These are phyloP conservation scores for Oryza officinalis DNA, from an alignment of 176 grass and related monocot genomes.

Conservation along the genomic window DNA sequence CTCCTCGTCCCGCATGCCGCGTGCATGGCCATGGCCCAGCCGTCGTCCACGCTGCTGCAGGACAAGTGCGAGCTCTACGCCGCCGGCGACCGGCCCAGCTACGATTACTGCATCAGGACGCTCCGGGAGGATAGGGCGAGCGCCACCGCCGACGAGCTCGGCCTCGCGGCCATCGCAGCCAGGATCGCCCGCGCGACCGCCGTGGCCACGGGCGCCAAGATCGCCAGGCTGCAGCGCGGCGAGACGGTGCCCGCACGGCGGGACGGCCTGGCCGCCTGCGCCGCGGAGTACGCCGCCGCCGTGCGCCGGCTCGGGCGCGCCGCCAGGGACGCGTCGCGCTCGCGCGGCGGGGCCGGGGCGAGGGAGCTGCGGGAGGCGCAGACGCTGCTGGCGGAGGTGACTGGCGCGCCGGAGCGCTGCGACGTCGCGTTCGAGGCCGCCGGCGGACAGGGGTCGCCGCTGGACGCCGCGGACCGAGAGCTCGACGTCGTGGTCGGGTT, in stretches of 20 bases:
- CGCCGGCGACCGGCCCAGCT: neutral
- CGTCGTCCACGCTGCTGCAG: neutral
- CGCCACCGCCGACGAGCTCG: neutral
- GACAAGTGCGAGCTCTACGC: slow-evolving; percentile 34
- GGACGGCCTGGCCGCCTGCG: slow-evolving; percentile 11
- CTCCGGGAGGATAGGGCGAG: slow-evolving; percentile 9
- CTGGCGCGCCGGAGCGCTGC: slow-evolving; percentile 21
- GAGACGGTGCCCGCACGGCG: slow-evolving; percentile 7
- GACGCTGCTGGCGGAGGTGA: slow-evolving; percentile 14
- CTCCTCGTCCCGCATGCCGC: neutral
- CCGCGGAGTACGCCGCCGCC: slow-evolving; percentile 24
- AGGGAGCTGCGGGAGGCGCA: neutral
- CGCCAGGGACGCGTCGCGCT: neutral
- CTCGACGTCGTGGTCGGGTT: neutral
- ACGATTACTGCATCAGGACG: slow-evolving; percentile 44
- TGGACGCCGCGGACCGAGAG: neutral
- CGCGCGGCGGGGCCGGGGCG: too few relatives aligned
- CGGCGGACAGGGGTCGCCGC: slow-evolving; percentile 11
- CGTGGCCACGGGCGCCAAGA: slow-evolving; percentile 18
- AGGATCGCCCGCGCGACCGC: neutral
- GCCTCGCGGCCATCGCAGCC: slow-evolving; percentile 31
- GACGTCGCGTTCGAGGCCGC: neutral
- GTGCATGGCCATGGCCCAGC: neutral
- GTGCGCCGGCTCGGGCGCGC: slow-evolving; percentile 34
- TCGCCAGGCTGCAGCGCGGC: slow-evolving; percentile 13